phyloP scores from a whole-genome alignment of 345 rosid species.

The Dipteronia sinensis region DNA sequence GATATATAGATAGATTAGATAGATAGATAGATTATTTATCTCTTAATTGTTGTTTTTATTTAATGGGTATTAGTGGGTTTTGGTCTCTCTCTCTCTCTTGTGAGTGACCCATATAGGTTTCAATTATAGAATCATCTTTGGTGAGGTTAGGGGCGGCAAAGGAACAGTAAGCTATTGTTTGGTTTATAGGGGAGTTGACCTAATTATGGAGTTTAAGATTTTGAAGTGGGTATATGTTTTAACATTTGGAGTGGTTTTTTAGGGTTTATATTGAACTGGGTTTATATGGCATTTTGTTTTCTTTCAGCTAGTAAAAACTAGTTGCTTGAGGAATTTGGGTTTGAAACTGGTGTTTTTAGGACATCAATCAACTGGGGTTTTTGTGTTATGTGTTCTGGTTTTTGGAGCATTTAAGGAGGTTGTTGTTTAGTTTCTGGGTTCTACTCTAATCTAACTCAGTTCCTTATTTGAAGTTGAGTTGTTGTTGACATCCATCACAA shows the following conservation, averaged over 20 bases:
- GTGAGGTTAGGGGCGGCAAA: slow-evolving; percentile 26
- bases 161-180: background rate
- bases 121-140: slow-evolving; percentile 36
- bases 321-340: too few relatives aligned
- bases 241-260: slow-evolving; percentile 28
- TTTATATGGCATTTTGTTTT: slow-evolving; percentile 25
- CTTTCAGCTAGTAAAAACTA: too few relatives aligned
- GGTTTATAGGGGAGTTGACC: slow-evolving; percentile 45
- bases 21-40: slow-evolving; percentile 15
- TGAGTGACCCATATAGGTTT: background rate
- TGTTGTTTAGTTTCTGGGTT: background rate
- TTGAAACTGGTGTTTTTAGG: background rate
- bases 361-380: slow-evolving; percentile 9
- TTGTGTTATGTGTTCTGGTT: slow-evolving; percentile 13
- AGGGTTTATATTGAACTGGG: slow-evolving; percentile 16
- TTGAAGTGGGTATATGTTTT: slow-evolving; percentile 29
- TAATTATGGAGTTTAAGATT: slow-evolving; percentile 30
- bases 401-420: background rate
- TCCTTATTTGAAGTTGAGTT: slow-evolving; percentile 11
- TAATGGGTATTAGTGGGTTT: slow-evolving; percentile 34
- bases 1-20: too few relatives aligned
- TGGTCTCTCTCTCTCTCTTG: background rate
- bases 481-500: slow-evolving; percentile 7
- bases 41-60: slow-evolving; percentile 28
- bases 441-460: too few relatives aligned